Conservation (phyloP, 495 filamentous ascomycete genomes). For the Clohesyomyces aquaticus region DNA sequence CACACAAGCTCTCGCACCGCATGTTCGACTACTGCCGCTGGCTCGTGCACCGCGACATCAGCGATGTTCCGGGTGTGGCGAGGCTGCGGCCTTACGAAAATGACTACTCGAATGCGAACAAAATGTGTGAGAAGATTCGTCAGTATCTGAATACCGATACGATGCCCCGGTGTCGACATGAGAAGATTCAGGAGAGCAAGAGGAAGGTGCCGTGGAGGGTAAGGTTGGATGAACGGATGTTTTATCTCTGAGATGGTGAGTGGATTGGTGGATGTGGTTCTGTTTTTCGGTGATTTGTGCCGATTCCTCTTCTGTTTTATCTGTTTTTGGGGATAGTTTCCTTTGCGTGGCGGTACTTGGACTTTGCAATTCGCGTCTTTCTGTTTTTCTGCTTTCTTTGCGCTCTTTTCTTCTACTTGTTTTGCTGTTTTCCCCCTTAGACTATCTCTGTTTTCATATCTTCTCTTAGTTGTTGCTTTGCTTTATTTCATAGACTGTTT, state of each 20-base stretch:
- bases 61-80: neutral
- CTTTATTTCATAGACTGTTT: too few relatives aligned
- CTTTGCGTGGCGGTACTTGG: too few relatives aligned
- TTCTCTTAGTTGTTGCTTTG: too few relatives aligned
- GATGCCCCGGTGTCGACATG: neutral
- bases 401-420: too few relatives aligned
- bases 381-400: too few relatives aligned
- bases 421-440: too few relatives aligned
- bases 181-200: neutral
- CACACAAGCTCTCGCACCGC: neutral
- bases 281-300: neutral
- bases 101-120: neutral
- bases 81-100: too few relatives aligned
- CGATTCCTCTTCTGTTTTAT: neutral
- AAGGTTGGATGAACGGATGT: neutral
- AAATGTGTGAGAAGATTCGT: neutral
- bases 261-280: neutral
- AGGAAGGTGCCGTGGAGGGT: neutral
- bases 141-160: neutral
- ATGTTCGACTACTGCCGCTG: neutral
- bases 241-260: neutral
- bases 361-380: too few relatives aligned
- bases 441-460: too few relatives aligned
- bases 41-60: neutral
- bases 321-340: too few relatives aligned